Conservation (phyloP, 2,329 filamentous ascomycete genomes). For the Stachybotrys elegans region DNA sequence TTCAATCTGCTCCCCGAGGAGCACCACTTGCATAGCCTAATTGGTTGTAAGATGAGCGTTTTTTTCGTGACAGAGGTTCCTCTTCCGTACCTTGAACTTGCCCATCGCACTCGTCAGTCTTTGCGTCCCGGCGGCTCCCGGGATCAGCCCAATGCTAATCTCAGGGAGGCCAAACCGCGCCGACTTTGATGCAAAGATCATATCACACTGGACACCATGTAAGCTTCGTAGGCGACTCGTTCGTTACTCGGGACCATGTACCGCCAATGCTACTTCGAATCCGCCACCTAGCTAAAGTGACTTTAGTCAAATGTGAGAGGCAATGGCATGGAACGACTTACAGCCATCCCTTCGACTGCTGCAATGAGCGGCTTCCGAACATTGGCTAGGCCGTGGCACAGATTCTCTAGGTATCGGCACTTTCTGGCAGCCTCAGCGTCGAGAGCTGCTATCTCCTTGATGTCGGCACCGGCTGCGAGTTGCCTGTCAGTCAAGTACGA, state of each 20-base stretch:
- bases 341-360: slow-evolving; percentile 44
- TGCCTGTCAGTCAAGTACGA: slow-evolving; percentile 5
- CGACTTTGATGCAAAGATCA: slow-evolving; percentile 29
- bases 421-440: slow-evolving; percentile 25
- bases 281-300: slow-evolving; percentile 43
- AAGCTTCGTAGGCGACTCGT: not conserved
- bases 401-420: slow-evolving; percentile 33
- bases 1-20: slow-evolving; percentile 20
- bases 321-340: too few relatives aligned
- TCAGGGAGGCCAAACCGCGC: slow-evolving; percentile 35
- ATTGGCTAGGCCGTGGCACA: slow-evolving; percentile 27
- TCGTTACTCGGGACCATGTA: slow-evolving; percentile 16
- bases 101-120: slow-evolving; percentile 33
- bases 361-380: slow-evolving; percentile 42
- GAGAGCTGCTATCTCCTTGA: slow-evolving; percentile 28
- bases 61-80: too few relatives aligned
- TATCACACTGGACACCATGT: slow-evolving; percentile 25
- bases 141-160: slow-evolving; percentile 33
- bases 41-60: too few relatives aligned
- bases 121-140: slow-evolving; percentile 35
- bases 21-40: slow-evolving; percentile 28
- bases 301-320: too few relatives aligned
- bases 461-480: slow-evolving; percentile 27
- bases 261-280: slow-evolving; percentile 43
- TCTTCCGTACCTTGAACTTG: slow-evolving; percentile 30